Evolutionary conservation across 1,139 yeast species (phyloP).

Genomic region (Scheffersomyces parashehatae): DNA sequence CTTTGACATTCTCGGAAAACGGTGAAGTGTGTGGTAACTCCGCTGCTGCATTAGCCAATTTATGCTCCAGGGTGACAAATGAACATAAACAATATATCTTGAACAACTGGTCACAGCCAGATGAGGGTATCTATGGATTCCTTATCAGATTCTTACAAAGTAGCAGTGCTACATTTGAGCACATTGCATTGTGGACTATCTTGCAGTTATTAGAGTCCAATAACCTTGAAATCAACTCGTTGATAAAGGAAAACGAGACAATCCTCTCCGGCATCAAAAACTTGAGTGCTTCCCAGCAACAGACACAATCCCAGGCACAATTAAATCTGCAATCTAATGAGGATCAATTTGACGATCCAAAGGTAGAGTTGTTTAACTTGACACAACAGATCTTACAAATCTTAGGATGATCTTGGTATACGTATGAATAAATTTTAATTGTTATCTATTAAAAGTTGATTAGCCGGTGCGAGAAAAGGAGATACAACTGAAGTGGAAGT

Average conservation of each 20-base stretch:
- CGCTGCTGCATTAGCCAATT: slow-evolving; percentile 96
- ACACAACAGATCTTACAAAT: slow-evolving; percentile 75
- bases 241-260: slow-evolving; percentile 62
- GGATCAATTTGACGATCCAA: slow-evolving; percentile 59
- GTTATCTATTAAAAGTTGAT: too few species aligned
- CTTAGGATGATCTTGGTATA: slow-evolving; percentile 29
- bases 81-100: slow-evolving; percentile 77
- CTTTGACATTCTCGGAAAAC: slow-evolving; percentile 82
- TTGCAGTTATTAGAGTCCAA: slow-evolving; percentile 89
- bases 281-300: slow-evolving; percentile 44
- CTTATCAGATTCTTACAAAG: slow-evolving; percentile 76
- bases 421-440: too few species aligned
- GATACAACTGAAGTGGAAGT: too few species aligned
- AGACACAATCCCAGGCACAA: slow-evolving; percentile 26
- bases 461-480: too few species aligned
- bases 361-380: slow-evolving; percentile 69
- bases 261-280: slow-evolving; percentile 58
- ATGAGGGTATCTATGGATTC: slow-evolving; percentile 85
- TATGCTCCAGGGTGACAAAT: slow-evolving; percentile 80
- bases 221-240: slow-evolving; percentile 64
- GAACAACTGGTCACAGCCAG: slow-evolving; percentile 76
- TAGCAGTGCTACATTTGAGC: slow-evolving; percentile 95
- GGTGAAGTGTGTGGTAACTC: slow-evolving; percentile 98
- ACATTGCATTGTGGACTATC: slow-evolving; percentile 96
- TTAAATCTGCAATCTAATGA: slow-evolving; percentile 21